A percentile compares a stretch with the other conserved stretches of the same genome.
These are phyloP conservation scores for Draba incana DNA, from an alignment of 345 rosid species.

Conservation along the genomic window DNA sequence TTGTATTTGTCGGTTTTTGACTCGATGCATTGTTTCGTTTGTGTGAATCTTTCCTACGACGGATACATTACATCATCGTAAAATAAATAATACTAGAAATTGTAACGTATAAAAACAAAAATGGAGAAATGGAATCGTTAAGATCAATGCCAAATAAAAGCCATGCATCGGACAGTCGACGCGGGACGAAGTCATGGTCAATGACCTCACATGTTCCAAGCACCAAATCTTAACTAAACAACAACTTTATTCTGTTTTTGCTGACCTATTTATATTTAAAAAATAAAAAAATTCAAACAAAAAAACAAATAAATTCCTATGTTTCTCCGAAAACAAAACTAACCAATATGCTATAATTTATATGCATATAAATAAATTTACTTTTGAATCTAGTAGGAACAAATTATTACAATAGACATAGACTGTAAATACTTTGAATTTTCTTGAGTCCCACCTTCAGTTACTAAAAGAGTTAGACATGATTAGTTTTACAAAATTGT, in stretches of 20 bases:
- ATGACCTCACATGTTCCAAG: conserved; percentile 32
- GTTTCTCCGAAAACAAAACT: not conserved
- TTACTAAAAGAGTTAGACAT: not conserved
- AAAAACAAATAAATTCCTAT: not conserved
- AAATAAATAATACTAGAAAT: not conserved
- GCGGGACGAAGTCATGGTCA: conserved; percentile 14
- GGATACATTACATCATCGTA: not conserved
- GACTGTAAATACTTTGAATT: not conserved
- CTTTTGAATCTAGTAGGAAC: too few species aligned
- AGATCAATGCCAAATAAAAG: conserved; percentile 18
- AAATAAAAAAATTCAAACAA: not conserved
- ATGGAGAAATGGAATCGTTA: conserved; percentile 28
- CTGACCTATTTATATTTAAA: not conserved
- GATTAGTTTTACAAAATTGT: not conserved
- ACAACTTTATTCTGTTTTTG: conserved; percentile 21
- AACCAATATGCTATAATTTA: not conserved
- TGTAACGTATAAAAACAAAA: not conserved
- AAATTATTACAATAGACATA: not conserved
- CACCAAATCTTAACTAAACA: conserved; percentile 10
- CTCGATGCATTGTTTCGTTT: conserved; percentile 3
- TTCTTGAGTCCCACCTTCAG: not conserved
- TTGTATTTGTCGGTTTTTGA: conserved; percentile 8
- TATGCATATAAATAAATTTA: too few species aligned
- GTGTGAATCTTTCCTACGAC: not conserved
- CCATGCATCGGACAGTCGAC: conserved; percentile 23